Base-by-base conservation (phyloP, 768 basidiomycete species). In the Pisolithus albus region DNA sequence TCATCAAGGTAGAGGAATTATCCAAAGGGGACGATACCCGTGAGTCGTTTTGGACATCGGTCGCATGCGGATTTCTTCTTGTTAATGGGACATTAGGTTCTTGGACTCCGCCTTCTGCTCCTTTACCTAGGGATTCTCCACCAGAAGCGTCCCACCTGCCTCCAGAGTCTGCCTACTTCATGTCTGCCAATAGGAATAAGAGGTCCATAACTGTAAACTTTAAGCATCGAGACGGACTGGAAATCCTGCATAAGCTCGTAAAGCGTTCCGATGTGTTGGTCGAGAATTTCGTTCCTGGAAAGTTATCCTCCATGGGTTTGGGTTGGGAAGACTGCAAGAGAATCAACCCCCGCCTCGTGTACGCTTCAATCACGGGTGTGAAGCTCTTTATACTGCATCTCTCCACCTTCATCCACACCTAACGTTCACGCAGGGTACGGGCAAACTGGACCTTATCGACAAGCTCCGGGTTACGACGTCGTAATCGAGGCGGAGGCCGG, bases 151-250 rank as follows among this genome's bases (percentile, higher is more conserved):
- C 76, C 7, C 81, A 88, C 62, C 75, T 91, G 0, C 92, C 91
- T 8, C 81, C 92, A 9, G 94, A 97, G 65, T 89, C 91, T 4
- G 91, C 94, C 0, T 97, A 97, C 64, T 97, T 95, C 65, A 78
- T 97, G 6, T 79, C 88, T 0, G 82, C 79, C 0, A 97, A 97
- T 65, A 76, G 94, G 47, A 92, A 92, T 68, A 94, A 94, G 64
- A 80, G 88, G 28, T 92, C 90, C 5, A 76, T 94, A 39, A 92
- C 91, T 7, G 81, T 95, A 15, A 88, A 97, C 68, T 83, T 97
- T 71, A 96, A 95, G 67, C 69, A 71, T 1, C 72, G 80, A 1
- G 80, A 85, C 57, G 94, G 94, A 0, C 75, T 88, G 2, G 82
- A 84, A 52, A 82, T 97, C 21, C 55, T 93, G 5, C 79, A 76